These are phyloP conservation scores for Chlorella sp. DNA, from an alignment of 139 green algal species.

Conservation along the genomic window DNA sequence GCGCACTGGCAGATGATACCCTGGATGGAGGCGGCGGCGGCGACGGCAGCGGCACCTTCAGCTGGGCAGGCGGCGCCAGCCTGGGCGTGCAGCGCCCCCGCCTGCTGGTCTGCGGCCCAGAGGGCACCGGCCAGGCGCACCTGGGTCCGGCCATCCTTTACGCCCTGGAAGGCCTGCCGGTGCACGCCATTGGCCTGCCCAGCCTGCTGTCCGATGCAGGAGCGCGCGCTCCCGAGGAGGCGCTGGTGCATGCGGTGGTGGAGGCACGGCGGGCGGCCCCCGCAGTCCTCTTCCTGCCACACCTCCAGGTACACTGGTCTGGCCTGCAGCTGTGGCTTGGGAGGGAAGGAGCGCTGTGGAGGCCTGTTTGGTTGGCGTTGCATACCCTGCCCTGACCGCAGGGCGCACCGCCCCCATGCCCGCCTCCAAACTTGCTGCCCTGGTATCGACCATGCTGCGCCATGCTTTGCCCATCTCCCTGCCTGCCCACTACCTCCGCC, in stretches of 20 bases:
- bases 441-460: too few relatives aligned
- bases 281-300: constrained; percentile 90
- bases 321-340: too few relatives aligned
- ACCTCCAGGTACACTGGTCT: constrained; percentile 73
- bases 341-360: too few relatives aligned
- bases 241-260: constrained; percentile 84
- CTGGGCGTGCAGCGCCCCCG: constrained; percentile 61
- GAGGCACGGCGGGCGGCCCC: constrained; percentile 87
- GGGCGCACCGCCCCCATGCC: too few relatives aligned
- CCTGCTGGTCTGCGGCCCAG: constrained; percentile 73
- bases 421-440: too few relatives aligned
- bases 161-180: constrained; percentile 85
- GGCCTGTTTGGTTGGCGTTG: too few relatives aligned
- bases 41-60: neutral
- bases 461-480: too few relatives aligned
- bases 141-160: constrained; percentile 85
- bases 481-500: too few relatives aligned
- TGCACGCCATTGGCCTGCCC: constrained; percentile 84
- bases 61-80: neutral
- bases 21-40: neutral
- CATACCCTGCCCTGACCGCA: too few relatives aligned
- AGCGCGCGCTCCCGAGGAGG: constrained; percentile 83
- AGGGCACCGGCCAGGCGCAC: constrained; percentile 69
- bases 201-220: constrained; percentile 80
- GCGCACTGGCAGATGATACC: neutral